Evolutionary conservation across 2,329 filamentous ascomycete species (phyloP).

Genomic region (Calonectria pauciramosa): DNA sequence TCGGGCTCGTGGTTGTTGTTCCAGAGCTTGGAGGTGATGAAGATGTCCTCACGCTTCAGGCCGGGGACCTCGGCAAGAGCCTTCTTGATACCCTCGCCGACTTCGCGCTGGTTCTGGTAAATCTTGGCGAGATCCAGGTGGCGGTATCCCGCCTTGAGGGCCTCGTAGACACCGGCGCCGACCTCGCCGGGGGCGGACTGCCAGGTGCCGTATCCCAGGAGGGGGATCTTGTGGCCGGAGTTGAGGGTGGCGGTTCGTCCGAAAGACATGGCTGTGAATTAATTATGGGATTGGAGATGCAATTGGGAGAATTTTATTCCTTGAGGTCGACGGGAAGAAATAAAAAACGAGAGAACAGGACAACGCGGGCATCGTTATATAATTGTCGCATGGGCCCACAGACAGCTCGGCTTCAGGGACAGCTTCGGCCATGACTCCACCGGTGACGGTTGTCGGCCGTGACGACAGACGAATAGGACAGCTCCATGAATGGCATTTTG

Average conservation of each 20-base stretch:
- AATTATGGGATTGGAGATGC: background rate
- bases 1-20: slow-evolving; percentile 73
- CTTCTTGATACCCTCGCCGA: slow-evolving; percentile 67
- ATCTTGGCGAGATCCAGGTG: slow-evolving; percentile 69
- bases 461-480: background rate
- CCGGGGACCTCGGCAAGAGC: slow-evolving; percentile 62
- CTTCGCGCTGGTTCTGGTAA: slow-evolving; percentile 76
- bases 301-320: background rate
- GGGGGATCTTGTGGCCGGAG: slow-evolving; percentile 75
- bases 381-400: slow-evolving; percentile 12
- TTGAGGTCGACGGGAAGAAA: background rate
- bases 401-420: background rate
- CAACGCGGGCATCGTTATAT: slow-evolving; percentile 3
- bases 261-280: slow-evolving; percentile 65
- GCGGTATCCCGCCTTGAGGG: slow-evolving; percentile 74
- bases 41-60: slow-evolving; percentile 68
- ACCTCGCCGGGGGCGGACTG: slow-evolving; percentile 76
- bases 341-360: background rate
- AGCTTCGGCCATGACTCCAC: background rate
- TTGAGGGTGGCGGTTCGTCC: slow-evolving; percentile 70
- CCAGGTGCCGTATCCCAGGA: slow-evolving; percentile 74
- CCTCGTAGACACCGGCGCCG: slow-evolving; percentile 73
- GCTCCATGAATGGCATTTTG: background rate
- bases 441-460: background rate
- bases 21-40: slow-evolving; percentile 77